phyloP scores from a whole-genome alignment of 176 grass and related monocot genomes.

The Aegilops tauschii region DNA sequence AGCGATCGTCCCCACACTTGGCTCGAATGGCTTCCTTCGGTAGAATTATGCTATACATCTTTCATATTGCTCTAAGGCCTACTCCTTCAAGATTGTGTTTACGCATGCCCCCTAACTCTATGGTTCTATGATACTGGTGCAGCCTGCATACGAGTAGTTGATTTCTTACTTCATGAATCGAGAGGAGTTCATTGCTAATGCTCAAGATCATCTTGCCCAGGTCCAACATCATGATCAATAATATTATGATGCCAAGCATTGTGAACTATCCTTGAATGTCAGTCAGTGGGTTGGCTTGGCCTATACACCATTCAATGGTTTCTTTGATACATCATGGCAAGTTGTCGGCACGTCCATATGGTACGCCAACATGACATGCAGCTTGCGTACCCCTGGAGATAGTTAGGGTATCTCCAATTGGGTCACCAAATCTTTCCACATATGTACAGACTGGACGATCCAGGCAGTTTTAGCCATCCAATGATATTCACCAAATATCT shows the following conservation, averaged over 20 bases:
- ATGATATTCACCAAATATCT: too few relatives aligned
- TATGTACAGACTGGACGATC: too few relatives aligned
- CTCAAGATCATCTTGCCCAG: not conserved
- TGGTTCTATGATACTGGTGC: not conserved
- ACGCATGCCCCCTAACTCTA: not conserved
- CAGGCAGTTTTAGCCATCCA: too few relatives aligned
- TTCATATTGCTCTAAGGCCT: not conserved
- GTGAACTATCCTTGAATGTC: not conserved
- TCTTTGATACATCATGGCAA: not conserved
- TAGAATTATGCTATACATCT: not conserved
- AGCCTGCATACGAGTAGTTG: not conserved
- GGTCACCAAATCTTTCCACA: too few relatives aligned
- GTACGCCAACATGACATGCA: too few relatives aligned
- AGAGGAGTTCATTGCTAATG: not conserved
- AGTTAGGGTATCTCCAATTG: too few relatives aligned
- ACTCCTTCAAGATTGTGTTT: not conserved
- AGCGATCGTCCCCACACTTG: not conserved
- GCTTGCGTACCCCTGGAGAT: too few relatives aligned
- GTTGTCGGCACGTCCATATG: not conserved
- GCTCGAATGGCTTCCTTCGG: not conserved
- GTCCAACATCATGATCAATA: not conserved
- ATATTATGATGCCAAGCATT: not conserved
- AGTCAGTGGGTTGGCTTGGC: not conserved
- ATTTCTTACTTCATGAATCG: not conserved
- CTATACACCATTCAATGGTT: not conserved